These are phyloP conservation scores for Oxyria digyna DNA, from an alignment of 148 eudicot species.

Conservation along the genomic window DNA sequence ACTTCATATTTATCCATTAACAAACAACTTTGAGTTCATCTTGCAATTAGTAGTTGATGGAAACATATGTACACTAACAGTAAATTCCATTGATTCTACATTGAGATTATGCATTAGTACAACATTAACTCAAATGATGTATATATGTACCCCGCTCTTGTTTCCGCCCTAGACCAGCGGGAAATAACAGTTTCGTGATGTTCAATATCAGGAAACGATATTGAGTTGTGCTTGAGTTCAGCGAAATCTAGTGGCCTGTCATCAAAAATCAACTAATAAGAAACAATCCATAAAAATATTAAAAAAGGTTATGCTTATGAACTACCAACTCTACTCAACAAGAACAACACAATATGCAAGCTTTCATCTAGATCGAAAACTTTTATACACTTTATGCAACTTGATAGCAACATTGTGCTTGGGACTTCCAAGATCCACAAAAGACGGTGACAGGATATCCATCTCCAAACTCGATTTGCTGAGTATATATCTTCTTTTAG, in stretches of 20 bases:
- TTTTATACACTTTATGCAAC: conserved; percentile 94
- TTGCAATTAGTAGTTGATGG: too few relatives aligned
- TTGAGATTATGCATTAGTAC: not conserved
- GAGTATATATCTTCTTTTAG: conserved; percentile 9
- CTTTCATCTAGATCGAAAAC: conserved; percentile 89
- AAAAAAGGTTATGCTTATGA: not conserved
- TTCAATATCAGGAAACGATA: conserved; percentile 78
- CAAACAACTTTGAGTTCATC: too few relatives aligned
- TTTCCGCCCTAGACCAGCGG: conserved; percentile 94
- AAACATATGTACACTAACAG: too few relatives aligned
- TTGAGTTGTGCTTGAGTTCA: conserved; percentile 74
- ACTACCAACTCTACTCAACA: conserved; percentile 86
- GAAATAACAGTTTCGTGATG: conserved; percentile 90
- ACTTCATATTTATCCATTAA: too few relatives aligned
- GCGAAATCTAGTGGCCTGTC: conserved; percentile 82
- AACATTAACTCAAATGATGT: not conserved
- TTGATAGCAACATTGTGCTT: conserved; percentile 79
- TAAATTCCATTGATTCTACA: too few relatives aligned
- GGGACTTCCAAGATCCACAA: conserved; percentile 30
- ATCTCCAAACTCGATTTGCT: conserved; percentile 2
- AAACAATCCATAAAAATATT: not conserved
- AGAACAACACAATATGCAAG: conserved; percentile 96
- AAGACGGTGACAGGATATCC: conserved; percentile 5
- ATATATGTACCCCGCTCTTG: conserved; percentile 82
- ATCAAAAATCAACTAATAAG: not conserved